Conservation (phyloP, 768 basidiomycete species). For the Multifurca ochricompacta region DNA sequence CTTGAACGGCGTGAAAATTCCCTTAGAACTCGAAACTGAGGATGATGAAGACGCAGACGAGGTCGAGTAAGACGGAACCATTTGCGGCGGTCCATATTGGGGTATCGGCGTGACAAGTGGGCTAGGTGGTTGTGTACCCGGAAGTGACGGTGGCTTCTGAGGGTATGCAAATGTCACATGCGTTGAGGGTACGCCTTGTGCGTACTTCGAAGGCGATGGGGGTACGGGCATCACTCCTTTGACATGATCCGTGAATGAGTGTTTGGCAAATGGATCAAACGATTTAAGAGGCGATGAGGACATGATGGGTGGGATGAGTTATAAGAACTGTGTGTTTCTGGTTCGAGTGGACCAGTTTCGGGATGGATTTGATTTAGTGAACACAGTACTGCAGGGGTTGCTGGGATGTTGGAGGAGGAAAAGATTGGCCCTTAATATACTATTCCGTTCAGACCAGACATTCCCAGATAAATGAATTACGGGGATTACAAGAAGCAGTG, state of each 20-base stretch:
- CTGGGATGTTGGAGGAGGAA: constrained; percentile 3
- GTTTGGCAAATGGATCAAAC: constrained; percentile 51
- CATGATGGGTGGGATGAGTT: constrained; percentile 22
- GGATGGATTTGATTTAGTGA: too few species aligned
- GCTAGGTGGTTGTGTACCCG: constrained; percentile 7
- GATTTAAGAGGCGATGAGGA: constrained; percentile 31
- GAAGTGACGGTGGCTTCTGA: constrained; percentile 16
- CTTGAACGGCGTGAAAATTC: constrained; percentile 46
- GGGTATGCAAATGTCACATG: constrained; percentile 14
- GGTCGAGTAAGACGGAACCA: background rate
- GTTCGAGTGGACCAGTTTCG: background rate
- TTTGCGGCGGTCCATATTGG: constrained; percentile 5
- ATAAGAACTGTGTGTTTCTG: background rate
- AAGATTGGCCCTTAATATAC: constrained; percentile 12
- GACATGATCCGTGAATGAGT: constrained; percentile 45
- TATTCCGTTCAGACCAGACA: background rate
- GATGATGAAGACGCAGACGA: constrained; percentile 11
- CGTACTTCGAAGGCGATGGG: constrained; percentile 42
- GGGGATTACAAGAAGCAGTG: background rate
- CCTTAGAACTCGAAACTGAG: background rate
- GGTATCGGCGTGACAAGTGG: constrained; percentile 11
- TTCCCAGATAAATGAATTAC: constrained; percentile 3
- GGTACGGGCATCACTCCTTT: constrained; percentile 32
- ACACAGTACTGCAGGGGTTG: too few species aligned
- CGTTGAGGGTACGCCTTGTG: constrained; percentile 34